Conservation (phyloP, 164 flowering plant species). For the Piper longum region DNA sequence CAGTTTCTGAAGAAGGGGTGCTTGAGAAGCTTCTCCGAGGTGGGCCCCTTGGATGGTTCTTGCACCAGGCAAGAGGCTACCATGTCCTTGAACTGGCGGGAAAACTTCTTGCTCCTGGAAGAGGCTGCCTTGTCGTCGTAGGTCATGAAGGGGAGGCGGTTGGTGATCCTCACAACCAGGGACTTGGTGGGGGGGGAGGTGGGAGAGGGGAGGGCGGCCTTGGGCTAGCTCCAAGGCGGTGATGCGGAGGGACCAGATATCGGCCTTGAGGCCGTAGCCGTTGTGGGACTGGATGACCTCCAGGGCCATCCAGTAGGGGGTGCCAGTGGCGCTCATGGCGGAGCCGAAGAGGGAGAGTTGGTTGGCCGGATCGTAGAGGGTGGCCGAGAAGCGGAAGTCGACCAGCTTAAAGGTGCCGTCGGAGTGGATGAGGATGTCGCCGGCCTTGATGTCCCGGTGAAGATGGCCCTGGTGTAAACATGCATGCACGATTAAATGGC, state of each 20-base stretch:
- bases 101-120: slow-evolving; percentile 33
- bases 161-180: slow-evolving; percentile 52
- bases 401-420: slow-evolving; percentile 54
- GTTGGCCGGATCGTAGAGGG: slow-evolving; percentile 38
- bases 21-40: slow-evolving; percentile 53
- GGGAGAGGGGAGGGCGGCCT: slow-evolving; percentile 78
- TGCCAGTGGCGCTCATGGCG: slow-evolving; percentile 46
- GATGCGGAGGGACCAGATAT: slow-evolving; percentile 87
- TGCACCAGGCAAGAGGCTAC: slow-evolving; percentile 58
- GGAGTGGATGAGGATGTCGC: slow-evolving; percentile 56
- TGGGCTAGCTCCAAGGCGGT: slow-evolving; percentile 82
- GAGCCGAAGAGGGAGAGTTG: slow-evolving; percentile 10
- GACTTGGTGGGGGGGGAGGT: slow-evolving; percentile 65
- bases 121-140: slow-evolving; percentile 24
- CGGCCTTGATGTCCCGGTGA: slow-evolving; percentile 73
- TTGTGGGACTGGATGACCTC: slow-evolving; percentile 70
- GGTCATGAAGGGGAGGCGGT: slow-evolving; percentile 31
- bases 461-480: slow-evolving; percentile 46
- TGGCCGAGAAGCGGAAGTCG: slow-evolving; percentile 73
- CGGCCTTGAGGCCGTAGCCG: slow-evolving; percentile 75
- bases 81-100: slow-evolving; percentile 63
- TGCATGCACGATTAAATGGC: too few species aligned
- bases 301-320: slow-evolving; percentile 90
- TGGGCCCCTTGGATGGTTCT: slow-evolving; percentile 59
- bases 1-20: slow-evolving; percentile 70